phyloP scores from a whole-genome alignment of 2,329 filamentous ascomycete species.

The Colletotrichum kahawae region DNA sequence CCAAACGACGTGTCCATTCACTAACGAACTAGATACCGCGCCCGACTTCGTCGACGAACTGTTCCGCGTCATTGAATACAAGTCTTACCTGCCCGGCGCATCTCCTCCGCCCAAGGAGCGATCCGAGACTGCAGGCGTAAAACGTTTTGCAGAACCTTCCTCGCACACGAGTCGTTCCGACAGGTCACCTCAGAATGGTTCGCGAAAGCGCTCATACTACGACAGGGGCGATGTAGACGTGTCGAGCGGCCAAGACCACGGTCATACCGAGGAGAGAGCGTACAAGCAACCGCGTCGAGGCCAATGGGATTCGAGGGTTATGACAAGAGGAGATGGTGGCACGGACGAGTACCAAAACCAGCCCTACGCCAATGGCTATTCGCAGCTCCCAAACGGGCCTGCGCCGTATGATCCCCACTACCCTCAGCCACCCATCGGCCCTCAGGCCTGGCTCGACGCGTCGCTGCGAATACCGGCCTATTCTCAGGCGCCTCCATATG shows the following conservation, averaged over 20 bases:
- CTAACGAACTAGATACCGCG: background rate
- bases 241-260: slow-evolving; percentile 28
- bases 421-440: background rate
- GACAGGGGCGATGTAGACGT: slow-evolving; percentile 26
- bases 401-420: slow-evolving; percentile 60
- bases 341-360: background rate
- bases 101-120: slow-evolving; percentile 41
- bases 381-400: slow-evolving; percentile 32
- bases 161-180: slow-evolving; percentile 21
- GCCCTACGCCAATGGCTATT: background rate
- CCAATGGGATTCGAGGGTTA: slow-evolving; percentile 35
- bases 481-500: background rate
- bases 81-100: slow-evolving; percentile 63
- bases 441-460: background rate
- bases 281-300: slow-evolving; percentile 67
- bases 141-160: slow-evolving; percentile 4
- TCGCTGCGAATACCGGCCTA: background rate
- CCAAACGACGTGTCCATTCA: background rate
- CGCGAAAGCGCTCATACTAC: slow-evolving; percentile 42
- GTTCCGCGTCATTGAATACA: slow-evolving; percentile 68
- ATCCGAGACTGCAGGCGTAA: slow-evolving; percentile 17
- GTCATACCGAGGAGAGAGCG: slow-evolving; percentile 42
- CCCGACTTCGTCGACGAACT: slow-evolving; percentile 63
- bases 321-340: slow-evolving; percentile 4
- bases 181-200: slow-evolving; percentile 23